These are phyloP conservation scores for Xylariaceae sp. DNA, from an alignment of 2,329 filamentous ascomycete genomes.

Conservation along the genomic window DNA sequence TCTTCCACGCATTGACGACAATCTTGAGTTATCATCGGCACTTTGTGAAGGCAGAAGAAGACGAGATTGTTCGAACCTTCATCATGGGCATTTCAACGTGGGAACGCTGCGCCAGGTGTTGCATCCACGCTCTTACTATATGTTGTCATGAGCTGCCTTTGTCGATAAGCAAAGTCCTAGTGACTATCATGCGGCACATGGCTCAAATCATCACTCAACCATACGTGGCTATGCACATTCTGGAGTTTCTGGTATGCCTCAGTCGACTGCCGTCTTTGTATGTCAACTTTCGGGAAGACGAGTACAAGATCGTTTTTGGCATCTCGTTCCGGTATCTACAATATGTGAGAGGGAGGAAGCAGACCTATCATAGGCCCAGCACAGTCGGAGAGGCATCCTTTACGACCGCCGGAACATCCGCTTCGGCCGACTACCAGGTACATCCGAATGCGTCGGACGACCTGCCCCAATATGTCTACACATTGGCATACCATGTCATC, in stretches of 20 bases:
- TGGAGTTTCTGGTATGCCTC: conserved; percentile 89
- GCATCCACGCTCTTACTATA: conserved; percentile 89
- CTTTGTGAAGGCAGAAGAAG: conserved; percentile 77
- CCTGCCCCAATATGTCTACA: conserved; percentile 87
- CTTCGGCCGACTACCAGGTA: conserved; percentile 18
- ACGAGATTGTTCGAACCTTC: conserved; percentile 82
- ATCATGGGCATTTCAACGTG: conserved; percentile 75
- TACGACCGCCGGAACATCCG: conserved; percentile 10
- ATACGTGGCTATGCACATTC: conserved; percentile 84
- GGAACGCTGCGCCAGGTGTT: conserved; percentile 83
- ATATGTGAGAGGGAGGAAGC: conserved; percentile 66
- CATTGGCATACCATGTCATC: conserved; percentile 89
- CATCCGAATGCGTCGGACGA: conserved; percentile 51
- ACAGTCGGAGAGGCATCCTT: conserved; percentile 35
- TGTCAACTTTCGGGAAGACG: conserved; percentile 81
- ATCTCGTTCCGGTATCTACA: conserved; percentile 93
- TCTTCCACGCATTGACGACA: conserved; percentile 81
- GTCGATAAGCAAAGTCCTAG: conserved; percentile 77
- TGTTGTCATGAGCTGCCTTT: conserved; percentile 91
- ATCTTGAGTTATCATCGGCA: conserved; percentile 84
- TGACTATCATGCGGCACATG: conserved; percentile 86
- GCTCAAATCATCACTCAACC: conserved; percentile 92
- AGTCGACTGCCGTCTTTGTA: conserved; percentile 79
- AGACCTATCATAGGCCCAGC: conserved; percentile 38
- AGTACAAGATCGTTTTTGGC: conserved; percentile 89